A percentile compares a stretch with the other conserved stretches of the same genome.
phyloP scores from a whole-genome alignment of 495 filamentous ascomycete species.

The Lepidopterella palustris region DNA sequence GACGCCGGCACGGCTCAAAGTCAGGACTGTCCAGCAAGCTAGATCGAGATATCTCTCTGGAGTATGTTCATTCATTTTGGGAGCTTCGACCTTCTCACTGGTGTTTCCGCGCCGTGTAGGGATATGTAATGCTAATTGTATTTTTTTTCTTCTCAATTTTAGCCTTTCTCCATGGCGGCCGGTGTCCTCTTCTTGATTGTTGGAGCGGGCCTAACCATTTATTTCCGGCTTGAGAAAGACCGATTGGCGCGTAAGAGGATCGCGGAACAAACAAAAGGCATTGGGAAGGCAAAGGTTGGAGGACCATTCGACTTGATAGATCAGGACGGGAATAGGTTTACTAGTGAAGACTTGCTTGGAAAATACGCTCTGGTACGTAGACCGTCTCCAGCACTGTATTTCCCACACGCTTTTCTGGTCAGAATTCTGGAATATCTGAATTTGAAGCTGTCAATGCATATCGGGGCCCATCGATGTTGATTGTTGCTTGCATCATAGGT shows the following conservation, averaged over 20 bases:
- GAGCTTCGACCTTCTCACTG: too few species aligned
- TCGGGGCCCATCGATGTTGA: background rate
- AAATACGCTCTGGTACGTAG: constrained; percentile 61
- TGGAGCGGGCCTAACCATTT: constrained; percentile 69
- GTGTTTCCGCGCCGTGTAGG: background rate
- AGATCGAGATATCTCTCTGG: constrained; percentile 21
- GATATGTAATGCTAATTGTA: background rate
- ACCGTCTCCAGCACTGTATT: background rate
- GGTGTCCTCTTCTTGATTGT: constrained; percentile 78
- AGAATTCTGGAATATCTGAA: background rate
- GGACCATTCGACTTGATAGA: constrained; percentile 78
- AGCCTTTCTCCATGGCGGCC: constrained; percentile 89
- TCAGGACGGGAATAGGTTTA: constrained; percentile 69
- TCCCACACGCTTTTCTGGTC: background rate
- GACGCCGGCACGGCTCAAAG: background rate
- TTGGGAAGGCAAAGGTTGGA: constrained; percentile 87
- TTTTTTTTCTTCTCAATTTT: background rate
- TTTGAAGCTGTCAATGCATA: too few species aligned
- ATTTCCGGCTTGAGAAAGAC: constrained; percentile 86
- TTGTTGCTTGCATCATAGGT: constrained; percentile 45
- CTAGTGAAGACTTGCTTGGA: constrained; percentile 73
- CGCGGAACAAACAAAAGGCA: constrained; percentile 85
- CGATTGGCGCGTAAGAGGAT: constrained; percentile 79
- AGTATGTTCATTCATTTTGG: constrained; percentile 17
- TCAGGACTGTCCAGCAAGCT: constrained; percentile 26